These are phyloP conservation scores for Fusarium humuli DNA, from an alignment of 2,329 filamentous ascomycete species.

Conservation along the genomic window DNA sequence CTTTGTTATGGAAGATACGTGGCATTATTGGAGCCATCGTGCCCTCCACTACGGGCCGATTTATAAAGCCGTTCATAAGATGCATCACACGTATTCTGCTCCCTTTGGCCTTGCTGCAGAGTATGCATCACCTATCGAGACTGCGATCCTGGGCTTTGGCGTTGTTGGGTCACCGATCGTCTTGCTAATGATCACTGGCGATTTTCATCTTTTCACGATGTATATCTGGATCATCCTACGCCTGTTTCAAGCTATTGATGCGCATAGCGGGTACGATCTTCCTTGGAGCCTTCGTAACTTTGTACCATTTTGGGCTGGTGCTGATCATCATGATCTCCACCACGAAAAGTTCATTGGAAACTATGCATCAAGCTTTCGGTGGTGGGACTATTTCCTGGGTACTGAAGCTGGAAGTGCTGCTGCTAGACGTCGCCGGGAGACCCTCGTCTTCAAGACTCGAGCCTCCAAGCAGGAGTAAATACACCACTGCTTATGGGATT, in stretches of 20 bases:
- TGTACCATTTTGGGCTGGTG: slow-evolving; percentile 97
- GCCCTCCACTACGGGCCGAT: slow-evolving; percentile 92
- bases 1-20: neutral
- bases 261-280: slow-evolving; percentile 98
- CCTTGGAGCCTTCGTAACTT: slow-evolving; percentile 96
- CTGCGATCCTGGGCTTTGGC: slow-evolving; percentile 91
- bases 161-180: slow-evolving; percentile 75
- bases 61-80: slow-evolving; percentile 97
- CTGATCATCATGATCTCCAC: slow-evolving; percentile 95
- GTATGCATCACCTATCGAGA: slow-evolving; percentile 97
- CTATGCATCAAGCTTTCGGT: slow-evolving; percentile 96
- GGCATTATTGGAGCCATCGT: slow-evolving; percentile 68
- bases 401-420: slow-evolving; percentile 92
- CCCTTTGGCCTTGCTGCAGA: slow-evolving; percentile 97
- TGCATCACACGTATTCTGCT: slow-evolving; percentile 98
- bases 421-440: slow-evolving; percentile 81
- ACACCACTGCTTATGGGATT: neutral
- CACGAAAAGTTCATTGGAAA: slow-evolving; percentile 99
- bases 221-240: slow-evolving; percentile 94
- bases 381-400: slow-evolving; percentile 96
- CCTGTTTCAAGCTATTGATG: slow-evolving; percentile 97
- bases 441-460: neutral
- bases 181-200: slow-evolving; percentile 69
- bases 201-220: slow-evolving; percentile 97
- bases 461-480: neutral